These are phyloP conservation scores for Yamadazyma dushanensis DNA, from an alignment of 1,139 yeast species.

Conservation along the genomic window DNA sequence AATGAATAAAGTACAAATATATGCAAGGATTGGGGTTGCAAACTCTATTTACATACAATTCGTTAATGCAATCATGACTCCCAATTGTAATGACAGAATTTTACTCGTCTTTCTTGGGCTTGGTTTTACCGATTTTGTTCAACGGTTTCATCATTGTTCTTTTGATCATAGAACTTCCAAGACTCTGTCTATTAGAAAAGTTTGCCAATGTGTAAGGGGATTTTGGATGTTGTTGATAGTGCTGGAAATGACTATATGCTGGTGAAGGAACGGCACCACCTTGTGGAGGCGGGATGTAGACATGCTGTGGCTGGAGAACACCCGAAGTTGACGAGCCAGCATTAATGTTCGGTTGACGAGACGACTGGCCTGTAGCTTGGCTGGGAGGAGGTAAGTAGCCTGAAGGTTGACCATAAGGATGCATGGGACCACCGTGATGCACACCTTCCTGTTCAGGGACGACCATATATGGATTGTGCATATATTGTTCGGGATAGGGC, in stretches of 20 bases:
- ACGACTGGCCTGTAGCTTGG: background rate
- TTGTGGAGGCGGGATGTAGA: background rate
- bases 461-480: slow-evolving; percentile 10
- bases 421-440: slow-evolving; percentile 4
- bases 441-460: slow-evolving; percentile 10
- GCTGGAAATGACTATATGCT: slow-evolving; percentile 11
- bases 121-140: slow-evolving; percentile 1
- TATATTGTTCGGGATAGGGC: slow-evolving; percentile 1
- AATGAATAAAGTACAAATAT: slow-evolving; percentile 5
- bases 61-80: background rate
- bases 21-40: background rate
- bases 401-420: slow-evolving; percentile 2
- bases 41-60: slow-evolving; percentile 1
- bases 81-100: no score
- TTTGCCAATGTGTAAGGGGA: slow-evolving; percentile 4
- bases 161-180: slow-evolving; percentile 1
- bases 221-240: slow-evolving; percentile 2
- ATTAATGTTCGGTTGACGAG: background rate
- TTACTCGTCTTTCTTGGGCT: slow-evolving; percentile 4
- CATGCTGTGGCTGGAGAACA: background rate
- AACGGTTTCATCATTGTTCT: slow-evolving; percentile 3
- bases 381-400: slow-evolving; percentile 6
- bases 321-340: background rate
- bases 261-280: slow-evolving; percentile 8
- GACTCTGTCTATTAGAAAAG: slow-evolving; percentile 1